Evolutionary conservation across 169 alveolate genomes (phyloP).

Genomic region (Miamiensis avidus): DNA sequence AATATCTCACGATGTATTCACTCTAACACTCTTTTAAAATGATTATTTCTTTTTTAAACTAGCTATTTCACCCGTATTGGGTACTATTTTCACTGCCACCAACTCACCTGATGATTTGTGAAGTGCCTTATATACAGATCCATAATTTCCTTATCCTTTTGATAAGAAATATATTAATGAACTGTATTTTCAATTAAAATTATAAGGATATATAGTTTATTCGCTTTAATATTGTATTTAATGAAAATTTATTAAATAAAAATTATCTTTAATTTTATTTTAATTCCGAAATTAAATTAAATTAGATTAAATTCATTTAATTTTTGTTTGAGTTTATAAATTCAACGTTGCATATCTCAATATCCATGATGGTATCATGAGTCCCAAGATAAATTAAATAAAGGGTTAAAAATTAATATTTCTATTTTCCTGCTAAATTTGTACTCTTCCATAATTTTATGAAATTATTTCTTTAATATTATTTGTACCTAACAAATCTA

Average conservation of each 20-base stretch:
- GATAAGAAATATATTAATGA: too few relatives aligned
- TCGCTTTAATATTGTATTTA: background rate
- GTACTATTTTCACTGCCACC: slow-evolving; percentile 80
- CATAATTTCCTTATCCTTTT: slow-evolving; percentile 86
- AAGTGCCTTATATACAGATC: slow-evolving; percentile 75
- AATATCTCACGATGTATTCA: slow-evolving; percentile 74
- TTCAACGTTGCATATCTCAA: too few relatives aligned
- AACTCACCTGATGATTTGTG: slow-evolving; percentile 74
- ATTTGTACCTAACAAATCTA: slow-evolving; percentile 19
- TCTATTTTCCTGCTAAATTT: too few relatives aligned
- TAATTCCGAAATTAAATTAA: background rate
- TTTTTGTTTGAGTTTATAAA: too few relatives aligned
- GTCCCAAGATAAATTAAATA: too few relatives aligned
- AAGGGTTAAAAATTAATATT: too few relatives aligned
- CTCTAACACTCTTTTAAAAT: slow-evolving; percentile 76
- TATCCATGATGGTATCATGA: too few relatives aligned
- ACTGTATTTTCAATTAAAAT: too few relatives aligned
- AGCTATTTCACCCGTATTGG: slow-evolving; percentile 64
- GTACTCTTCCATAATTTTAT: too few relatives aligned
- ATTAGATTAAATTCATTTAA: too few relatives aligned
- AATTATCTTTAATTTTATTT: too few relatives aligned
- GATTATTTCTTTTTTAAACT: slow-evolving; percentile 74
- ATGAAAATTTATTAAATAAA: background rate
- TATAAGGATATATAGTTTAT: too few relatives aligned
- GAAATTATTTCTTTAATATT: background rate